Conservation (phyloP, 2,329 filamentous ascomycete species). For the Monosporascus sp. region DNA sequence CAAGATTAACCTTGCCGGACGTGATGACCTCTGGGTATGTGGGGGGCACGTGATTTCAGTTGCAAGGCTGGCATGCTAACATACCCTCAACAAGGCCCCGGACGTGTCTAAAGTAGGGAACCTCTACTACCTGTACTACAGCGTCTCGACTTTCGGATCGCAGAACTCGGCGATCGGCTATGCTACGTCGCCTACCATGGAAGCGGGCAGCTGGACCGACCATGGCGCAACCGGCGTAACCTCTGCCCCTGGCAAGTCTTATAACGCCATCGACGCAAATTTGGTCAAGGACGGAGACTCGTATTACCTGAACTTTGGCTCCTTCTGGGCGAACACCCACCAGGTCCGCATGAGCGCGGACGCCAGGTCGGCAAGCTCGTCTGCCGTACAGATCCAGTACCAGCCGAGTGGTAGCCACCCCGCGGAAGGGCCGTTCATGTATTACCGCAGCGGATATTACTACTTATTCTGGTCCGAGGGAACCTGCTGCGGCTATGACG, state of each 20-base stretch:
- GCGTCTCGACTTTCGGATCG: slow-evolving; percentile 52
- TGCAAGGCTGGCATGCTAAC: slow-evolving; percentile 13
- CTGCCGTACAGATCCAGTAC: slow-evolving; percentile 28
- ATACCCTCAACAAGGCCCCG: slow-evolving; percentile 30
- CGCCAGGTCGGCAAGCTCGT: slow-evolving; percentile 21
- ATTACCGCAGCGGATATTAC: slow-evolving; percentile 50
- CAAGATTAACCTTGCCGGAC: slow-evolving; percentile 33
- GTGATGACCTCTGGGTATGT: slow-evolving; percentile 37
- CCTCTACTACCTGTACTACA: slow-evolving; percentile 58
- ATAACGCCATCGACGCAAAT: slow-evolving; percentile 55
- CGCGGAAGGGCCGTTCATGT: slow-evolving; percentile 52
- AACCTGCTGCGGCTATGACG: slow-evolving; percentile 56
- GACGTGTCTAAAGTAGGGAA: background rate
- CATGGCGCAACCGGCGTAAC: slow-evolving; percentile 47
- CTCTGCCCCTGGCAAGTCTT: slow-evolving; percentile 31
- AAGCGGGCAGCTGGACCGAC: slow-evolving; percentile 53
- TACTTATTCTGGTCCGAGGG: slow-evolving; percentile 61
- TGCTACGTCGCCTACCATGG: slow-evolving; percentile 35
- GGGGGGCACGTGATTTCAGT: background rate
- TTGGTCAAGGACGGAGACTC: slow-evolving; percentile 33
- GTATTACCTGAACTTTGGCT: slow-evolving; percentile 54
- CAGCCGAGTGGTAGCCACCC: slow-evolving; percentile 45
- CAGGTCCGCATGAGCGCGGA: slow-evolving; percentile 43
- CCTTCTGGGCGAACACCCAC: slow-evolving; percentile 60
- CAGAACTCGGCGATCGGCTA: slow-evolving; percentile 54